These are phyloP conservation scores for Rhizophagus sp. DNA, from an alignment of 192 early-diverging fungal species.

Conservation along the genomic window DNA sequence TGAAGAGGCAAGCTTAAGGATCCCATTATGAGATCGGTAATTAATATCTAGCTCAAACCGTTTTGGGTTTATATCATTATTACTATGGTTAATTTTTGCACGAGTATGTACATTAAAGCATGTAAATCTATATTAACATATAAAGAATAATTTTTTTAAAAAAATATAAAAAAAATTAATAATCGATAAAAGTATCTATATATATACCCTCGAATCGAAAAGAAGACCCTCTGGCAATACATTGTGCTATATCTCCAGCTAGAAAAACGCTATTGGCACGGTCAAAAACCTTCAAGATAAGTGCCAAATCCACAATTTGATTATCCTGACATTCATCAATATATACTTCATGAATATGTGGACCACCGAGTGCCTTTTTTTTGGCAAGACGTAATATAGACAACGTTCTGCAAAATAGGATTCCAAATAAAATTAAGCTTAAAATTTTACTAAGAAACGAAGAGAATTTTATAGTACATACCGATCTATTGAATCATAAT, in stretches of 20 bases:
- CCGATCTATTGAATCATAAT: too few species aligned
- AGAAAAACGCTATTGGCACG: background rate
- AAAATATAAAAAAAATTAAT: background rate
- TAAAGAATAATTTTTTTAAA: background rate
- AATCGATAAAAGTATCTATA: background rate
- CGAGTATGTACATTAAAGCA: slow-evolving; percentile 1
- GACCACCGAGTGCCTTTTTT: background rate
- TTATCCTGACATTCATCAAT: too few species aligned
- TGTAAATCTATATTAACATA: slow-evolving; percentile 1
- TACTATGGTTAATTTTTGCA: background rate
- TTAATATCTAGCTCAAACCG: background rate
- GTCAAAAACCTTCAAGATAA: slow-evolving; percentile 20
- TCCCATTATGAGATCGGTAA: too few species aligned
- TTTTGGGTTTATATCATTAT: background rate
- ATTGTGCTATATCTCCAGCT: slow-evolving; percentile 3
- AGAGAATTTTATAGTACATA: too few species aligned
- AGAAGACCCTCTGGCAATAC: slow-evolving; percentile 14
- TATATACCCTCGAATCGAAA: slow-evolving; percentile 17
- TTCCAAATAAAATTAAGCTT: too few species aligned
- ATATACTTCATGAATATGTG: too few species aligned
- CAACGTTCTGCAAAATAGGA: background rate
- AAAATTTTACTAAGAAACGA: too few species aligned
- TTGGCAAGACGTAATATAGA: slow-evolving; percentile 23
- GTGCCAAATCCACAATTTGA: slow-evolving; percentile 4
- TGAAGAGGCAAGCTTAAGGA: too few species aligned